phyloP scores from a whole-genome alignment of 164 flowering plant genomes.

The Chimonanthus salicifolius region DNA sequence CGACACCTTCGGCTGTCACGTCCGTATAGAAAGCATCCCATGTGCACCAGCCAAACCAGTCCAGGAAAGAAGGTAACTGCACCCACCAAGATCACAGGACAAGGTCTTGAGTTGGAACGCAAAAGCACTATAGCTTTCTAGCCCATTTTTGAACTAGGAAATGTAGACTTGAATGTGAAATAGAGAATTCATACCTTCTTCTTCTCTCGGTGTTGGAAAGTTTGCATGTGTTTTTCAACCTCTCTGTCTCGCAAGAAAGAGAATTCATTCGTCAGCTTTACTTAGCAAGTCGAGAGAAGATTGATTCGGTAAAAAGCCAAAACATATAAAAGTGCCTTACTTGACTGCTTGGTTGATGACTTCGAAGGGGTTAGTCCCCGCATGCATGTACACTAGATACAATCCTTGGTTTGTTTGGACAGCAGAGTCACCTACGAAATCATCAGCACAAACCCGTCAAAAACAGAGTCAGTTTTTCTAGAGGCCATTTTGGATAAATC shows the following conservation, averaged over 20 bases:
- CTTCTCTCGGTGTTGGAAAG: conserved; percentile 81
- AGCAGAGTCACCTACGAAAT: conserved; percentile 51
- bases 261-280: background rate
- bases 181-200: conserved; percentile 57
- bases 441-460: background rate
- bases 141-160: background rate
- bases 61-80: conserved; percentile 79
- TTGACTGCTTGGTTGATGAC: conserved; percentile 72
- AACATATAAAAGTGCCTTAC: conserved; percentile 52
- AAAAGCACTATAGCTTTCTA: background rate
- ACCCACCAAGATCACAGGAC: background rate
- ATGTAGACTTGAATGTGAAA: background rate
- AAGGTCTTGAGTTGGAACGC: conserved; percentile 19
- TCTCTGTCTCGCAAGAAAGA: conserved; percentile 47
- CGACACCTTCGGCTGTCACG: conserved; percentile 93
- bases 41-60: conserved; percentile 99
- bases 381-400: conserved; percentile 66
- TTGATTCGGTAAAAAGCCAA: conserved; percentile 8
- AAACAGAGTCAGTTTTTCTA: too few relatives aligned
- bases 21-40: conserved; percentile 99
- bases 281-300: background rate
- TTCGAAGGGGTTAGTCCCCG: conserved; percentile 78
- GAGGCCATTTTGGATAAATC: too few relatives aligned
- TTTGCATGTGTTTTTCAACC: conserved; percentile 76
- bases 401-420: conserved; percentile 61